These are phyloP conservation scores for Adenanthera pavonina DNA, from an alignment of 306 rosid species.

Conservation along the genomic window DNA sequence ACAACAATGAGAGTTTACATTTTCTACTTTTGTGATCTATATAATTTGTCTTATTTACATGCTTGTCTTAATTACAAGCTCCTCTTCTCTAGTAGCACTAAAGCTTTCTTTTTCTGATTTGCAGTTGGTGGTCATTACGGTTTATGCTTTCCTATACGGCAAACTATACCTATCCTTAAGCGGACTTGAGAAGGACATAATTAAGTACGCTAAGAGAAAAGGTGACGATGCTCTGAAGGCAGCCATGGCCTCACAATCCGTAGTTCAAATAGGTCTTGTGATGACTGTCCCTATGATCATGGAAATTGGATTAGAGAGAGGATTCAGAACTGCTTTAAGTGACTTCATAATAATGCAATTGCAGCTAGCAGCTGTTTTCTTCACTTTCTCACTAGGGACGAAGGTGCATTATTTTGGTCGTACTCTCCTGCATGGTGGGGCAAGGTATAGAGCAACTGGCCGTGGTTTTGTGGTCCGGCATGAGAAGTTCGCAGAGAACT, in stretches of 20 bases:
- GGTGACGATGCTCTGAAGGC: slow-evolving; percentile 70
- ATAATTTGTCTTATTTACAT: slow-evolving; percentile 1
- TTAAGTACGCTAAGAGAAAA: slow-evolving; percentile 64
- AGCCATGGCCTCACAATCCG: slow-evolving; percentile 83
- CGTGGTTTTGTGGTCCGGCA: slow-evolving; percentile 99
- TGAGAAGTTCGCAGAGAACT: slow-evolving; percentile 92
- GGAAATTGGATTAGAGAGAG: slow-evolving; percentile 98
- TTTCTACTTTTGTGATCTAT: slow-evolving; percentile 1
- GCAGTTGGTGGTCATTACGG: slow-evolving; percentile 80
- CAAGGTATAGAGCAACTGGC: slow-evolving; percentile 96
- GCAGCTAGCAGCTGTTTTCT: slow-evolving; percentile 95
- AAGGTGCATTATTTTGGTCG: slow-evolving; percentile 92
- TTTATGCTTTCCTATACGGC: slow-evolving; percentile 83
- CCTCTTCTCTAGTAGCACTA: slow-evolving; percentile 25
- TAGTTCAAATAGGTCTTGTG: slow-evolving; percentile 84
- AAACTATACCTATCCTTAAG: slow-evolving; percentile 88
- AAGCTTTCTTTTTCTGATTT: slow-evolving; percentile 42
- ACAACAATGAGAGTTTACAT: neutral
- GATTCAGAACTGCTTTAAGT: slow-evolving; percentile 85
- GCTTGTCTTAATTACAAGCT: neutral
- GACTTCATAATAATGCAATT: slow-evolving; percentile 88
- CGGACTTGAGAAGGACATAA: slow-evolving; percentile 81
- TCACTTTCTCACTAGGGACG: slow-evolving; percentile 93
- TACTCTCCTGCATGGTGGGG: slow-evolving; percentile 94
- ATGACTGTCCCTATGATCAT: slow-evolving; percentile 95